Conservation (phyloP, 345 rosid species). For the Mercurialis annua region DNA sequence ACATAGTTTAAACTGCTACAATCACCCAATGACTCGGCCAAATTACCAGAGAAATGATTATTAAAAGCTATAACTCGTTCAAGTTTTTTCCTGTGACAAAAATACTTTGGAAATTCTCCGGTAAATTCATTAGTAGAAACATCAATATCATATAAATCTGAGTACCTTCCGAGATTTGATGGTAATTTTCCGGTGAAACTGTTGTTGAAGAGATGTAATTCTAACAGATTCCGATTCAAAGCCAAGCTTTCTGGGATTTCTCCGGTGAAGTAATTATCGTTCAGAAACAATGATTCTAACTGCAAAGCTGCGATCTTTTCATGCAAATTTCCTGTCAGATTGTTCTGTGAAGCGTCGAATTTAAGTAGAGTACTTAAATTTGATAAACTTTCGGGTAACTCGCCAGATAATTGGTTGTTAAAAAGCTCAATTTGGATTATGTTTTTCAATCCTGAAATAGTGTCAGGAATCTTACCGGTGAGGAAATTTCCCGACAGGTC, state of each 20-base stretch:
- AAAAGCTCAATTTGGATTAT: constrained; percentile 46
- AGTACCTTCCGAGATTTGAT: constrained; percentile 45
- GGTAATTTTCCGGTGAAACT: constrained; percentile 64
- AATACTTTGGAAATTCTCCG: constrained; percentile 55
- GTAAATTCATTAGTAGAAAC: constrained; percentile 53
- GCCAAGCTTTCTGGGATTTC: constrained; percentile 48
- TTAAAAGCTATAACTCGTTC: constrained; percentile 34
- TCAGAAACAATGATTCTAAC: constrained; percentile 44
- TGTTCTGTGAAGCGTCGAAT: constrained; percentile 68
- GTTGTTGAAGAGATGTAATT: constrained; percentile 69
- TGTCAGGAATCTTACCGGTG: constrained; percentile 48
- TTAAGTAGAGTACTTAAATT: constrained; percentile 37
- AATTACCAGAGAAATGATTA: constrained; percentile 48
- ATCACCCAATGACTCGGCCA: constrained; percentile 50
- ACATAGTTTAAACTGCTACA: constrained; percentile 47
- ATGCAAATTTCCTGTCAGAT: constrained; percentile 49
- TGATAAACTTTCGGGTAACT: constrained; percentile 49
- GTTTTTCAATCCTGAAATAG: constrained; percentile 38
- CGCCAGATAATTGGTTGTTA: constrained; percentile 40
- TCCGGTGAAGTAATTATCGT: constrained; percentile 58
- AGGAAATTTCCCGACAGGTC: constrained; percentile 47
- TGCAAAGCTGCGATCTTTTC: constrained; percentile 43
- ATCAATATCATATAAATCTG: constrained; percentile 49
- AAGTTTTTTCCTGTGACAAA: constrained; percentile 48
- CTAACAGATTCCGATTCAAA: constrained; percentile 40